Percentiles rank a stretch among this genome's conserved stretches.
phyloP scores from a whole-genome alignment of 1,284 basidiomycete genomes.

The Pyrrhoderma noxium region DNA sequence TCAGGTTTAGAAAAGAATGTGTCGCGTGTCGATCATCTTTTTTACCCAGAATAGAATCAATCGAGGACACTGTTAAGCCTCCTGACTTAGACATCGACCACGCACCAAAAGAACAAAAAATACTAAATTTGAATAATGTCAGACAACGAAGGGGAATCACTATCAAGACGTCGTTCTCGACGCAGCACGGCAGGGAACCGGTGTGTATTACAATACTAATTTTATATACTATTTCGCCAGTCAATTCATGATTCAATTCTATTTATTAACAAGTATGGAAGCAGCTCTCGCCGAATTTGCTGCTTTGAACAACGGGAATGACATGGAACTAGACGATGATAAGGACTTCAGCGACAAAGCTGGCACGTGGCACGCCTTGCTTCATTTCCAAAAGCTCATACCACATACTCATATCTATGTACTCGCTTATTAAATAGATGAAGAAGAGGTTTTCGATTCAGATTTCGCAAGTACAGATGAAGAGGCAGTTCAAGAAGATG shows the following conservation, averaged over 20 bases:
- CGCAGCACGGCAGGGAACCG: conserved; percentile 71
- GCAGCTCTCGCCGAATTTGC: conserved; percentile 65
- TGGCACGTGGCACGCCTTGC: conserved; percentile 38
- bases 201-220: conserved; percentile 28
- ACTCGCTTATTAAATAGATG: conserved; percentile 37
- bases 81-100: too few species aligned
- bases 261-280: conserved; percentile 48
- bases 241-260: conserved; percentile 16
- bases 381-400: not conserved
- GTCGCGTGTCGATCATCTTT: conserved; percentile 1
- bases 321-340: conserved; percentile 60
- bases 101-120: too few species aligned
- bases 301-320: conserved; percentile 37
- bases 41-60: too few species aligned
- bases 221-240: not conserved
- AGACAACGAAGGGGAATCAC: conserved; percentile 33
- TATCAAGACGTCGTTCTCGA: conserved; percentile 51
- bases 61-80: too few species aligned
- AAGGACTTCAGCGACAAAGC: conserved; percentile 50
- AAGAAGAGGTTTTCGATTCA: conserved; percentile 71
- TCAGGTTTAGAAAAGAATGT: not conserved
- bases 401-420: not conserved
- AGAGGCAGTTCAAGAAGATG: conserved; percentile 48
- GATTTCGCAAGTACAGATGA: conserved; percentile 81
- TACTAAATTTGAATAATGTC: not conserved